Evolutionary conservation across 2,329 filamentous ascomycete genomes (phyloP).

Genomic region (Aspergillus glaucus): DNA sequence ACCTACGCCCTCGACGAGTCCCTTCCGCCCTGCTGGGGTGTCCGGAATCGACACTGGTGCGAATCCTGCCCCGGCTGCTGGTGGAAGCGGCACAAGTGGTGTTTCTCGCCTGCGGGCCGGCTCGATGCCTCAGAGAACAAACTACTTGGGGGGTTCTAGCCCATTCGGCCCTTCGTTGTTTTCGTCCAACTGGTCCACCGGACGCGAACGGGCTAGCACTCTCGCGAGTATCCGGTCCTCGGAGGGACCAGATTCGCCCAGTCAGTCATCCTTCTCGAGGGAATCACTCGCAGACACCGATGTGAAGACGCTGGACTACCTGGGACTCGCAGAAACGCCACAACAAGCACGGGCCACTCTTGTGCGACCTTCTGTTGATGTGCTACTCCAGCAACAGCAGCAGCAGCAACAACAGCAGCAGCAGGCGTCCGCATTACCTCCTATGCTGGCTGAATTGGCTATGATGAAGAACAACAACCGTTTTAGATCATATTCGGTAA

Average conservation of each 20-base stretch:
- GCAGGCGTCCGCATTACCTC: constrained; percentile 44
- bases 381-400: constrained; percentile 46
- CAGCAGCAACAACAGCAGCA: constrained; percentile 41
- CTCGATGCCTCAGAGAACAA: constrained; percentile 85
- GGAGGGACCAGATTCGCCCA: constrained; percentile 81
- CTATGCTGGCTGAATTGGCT: constrained; percentile 68
- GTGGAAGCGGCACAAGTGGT: constrained; percentile 60
- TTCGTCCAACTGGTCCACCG: constrained; percentile 73
- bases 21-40: constrained; percentile 63
- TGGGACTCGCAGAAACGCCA: constrained; percentile 89
- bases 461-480: constrained; percentile 75
- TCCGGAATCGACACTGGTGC: constrained; percentile 36
- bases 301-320: constrained; percentile 89
- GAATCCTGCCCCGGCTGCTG: constrained; percentile 37
- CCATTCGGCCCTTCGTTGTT: constrained; percentile 90
- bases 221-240: constrained; percentile 82
- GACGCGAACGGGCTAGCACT: constrained; percentile 77
- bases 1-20: constrained; percentile 78
- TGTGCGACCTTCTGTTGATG: constrained; percentile 53
- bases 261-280: constrained; percentile 77
- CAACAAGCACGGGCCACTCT: constrained; percentile 70
- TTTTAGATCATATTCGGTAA: constrained; percentile 96
- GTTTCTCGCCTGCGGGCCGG: constrained; percentile 83
- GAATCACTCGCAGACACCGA: constrained; percentile 82
- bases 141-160: constrained; percentile 52